Evolutionary conservation across 805 yeast genomes (phyloP).

Genomic region (Teunomyces stri): DNA sequence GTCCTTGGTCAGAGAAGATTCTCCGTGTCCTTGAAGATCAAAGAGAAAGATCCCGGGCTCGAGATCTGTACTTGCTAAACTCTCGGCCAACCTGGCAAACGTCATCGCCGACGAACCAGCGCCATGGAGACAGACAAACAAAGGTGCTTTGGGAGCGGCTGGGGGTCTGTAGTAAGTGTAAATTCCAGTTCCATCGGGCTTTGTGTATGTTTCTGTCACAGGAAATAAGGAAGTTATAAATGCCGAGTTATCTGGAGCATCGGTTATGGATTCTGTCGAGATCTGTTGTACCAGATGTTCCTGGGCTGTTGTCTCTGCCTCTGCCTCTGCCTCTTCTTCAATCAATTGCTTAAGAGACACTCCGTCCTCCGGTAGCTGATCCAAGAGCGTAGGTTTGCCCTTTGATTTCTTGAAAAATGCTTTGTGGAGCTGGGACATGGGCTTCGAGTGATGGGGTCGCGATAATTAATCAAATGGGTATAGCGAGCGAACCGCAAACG

Average conservation of each 20-base stretch:
- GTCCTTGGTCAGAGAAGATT: slow-evolving; percentile 18
- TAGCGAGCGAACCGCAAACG: too few species aligned
- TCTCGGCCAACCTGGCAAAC: slow-evolving; percentile 54
- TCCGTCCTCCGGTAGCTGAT: not conserved
- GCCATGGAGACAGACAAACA: slow-evolving; percentile 85
- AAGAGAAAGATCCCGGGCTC: slow-evolving; percentile 62
- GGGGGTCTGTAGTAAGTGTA: slow-evolving; percentile 62
- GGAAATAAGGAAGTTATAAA: slow-evolving; percentile 13
- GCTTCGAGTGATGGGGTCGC: not conserved
- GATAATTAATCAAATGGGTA: not conserved
- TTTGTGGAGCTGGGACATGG: slow-evolving; percentile 15
- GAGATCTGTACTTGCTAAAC: slow-evolving; percentile 20
- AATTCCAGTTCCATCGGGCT: slow-evolving; percentile 14
- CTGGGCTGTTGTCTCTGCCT: not conserved
- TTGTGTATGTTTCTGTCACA: slow-evolving; percentile 14
- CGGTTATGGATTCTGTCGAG: too few species aligned
- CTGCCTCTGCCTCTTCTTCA: not conserved
- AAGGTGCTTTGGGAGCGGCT: slow-evolving; percentile 36
- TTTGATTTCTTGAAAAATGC: slow-evolving; percentile 6
- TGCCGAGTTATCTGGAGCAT: not conserved
- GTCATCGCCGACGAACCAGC: slow-evolving; percentile 89
- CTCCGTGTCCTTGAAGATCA: slow-evolving; percentile 88
- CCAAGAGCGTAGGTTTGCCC: not conserved
- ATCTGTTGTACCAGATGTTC: not conserved
- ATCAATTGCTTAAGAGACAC: not conserved